Percentiles rank a stretch among this genome's conserved stretches.
These are phyloP conservation scores for Melastoma malabathricum DNA, from an alignment of 345 rosid species.

Conservation along the genomic window DNA sequence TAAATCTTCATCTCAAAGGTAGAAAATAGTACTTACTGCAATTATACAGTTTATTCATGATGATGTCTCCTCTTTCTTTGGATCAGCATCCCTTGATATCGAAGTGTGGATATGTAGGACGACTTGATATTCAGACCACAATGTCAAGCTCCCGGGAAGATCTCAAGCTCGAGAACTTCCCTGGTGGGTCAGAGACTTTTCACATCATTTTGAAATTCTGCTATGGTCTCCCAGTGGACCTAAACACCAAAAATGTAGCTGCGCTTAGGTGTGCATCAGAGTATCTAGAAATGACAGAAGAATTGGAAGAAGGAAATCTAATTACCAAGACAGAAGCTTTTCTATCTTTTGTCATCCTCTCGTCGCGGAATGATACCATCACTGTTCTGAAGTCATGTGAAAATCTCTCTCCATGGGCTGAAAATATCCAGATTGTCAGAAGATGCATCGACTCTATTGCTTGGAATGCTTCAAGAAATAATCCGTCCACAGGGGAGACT, in stretches of 20 bases:
- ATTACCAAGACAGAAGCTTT: slow-evolving; percentile 69
- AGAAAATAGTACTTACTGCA: too few species aligned
- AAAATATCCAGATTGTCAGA: slow-evolving; percentile 71
- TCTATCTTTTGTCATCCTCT: slow-evolving; percentile 61
- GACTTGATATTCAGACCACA: slow-evolving; percentile 47
- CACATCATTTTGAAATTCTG: slow-evolving; percentile 56
- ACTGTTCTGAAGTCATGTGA: slow-evolving; percentile 58
- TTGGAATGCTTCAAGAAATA: slow-evolving; percentile 50
- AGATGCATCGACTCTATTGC: slow-evolving; percentile 79
- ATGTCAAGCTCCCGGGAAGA: slow-evolving; percentile 33
- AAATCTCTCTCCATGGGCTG: slow-evolving; percentile 73
- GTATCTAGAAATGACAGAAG: slow-evolving; percentile 78
- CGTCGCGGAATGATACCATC: slow-evolving; percentile 78
- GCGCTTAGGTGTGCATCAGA: slow-evolving; percentile 72
- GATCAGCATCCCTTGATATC: slow-evolving; percentile 73
- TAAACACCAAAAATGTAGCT: slow-evolving; percentile 48
- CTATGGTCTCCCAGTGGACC: slow-evolving; percentile 47
- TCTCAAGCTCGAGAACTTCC: slow-evolving; percentile 62
- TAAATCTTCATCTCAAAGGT: too few species aligned
- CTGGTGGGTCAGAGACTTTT: slow-evolving; percentile 66
- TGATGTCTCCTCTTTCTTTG: slow-evolving; percentile 5
- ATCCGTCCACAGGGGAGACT: slow-evolving; percentile 15
- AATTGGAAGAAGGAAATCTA: slow-evolving; percentile 64
- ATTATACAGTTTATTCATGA: too few species aligned
- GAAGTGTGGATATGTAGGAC: slow-evolving; percentile 68